Conservation (phyloP, 2,329 filamentous ascomycete genomes). For the Colletotrichum scovillei region DNA sequence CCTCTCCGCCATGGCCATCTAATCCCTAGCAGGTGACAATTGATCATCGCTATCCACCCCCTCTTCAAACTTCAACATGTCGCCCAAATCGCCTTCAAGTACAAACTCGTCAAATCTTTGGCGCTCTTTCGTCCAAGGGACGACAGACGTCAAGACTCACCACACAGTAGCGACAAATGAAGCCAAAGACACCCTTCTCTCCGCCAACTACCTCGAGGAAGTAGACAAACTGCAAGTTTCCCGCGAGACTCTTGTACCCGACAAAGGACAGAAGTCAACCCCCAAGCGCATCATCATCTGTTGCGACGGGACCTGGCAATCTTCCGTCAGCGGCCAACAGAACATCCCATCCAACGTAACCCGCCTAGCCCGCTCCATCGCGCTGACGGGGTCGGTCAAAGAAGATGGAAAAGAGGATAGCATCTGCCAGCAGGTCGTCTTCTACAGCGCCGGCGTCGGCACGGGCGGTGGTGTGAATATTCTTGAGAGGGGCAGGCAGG, state of each 20-base stretch:
- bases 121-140: neutral
- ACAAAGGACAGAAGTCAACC: too few species aligned
- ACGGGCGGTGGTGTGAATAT: neutral
- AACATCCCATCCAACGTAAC: constrained; percentile 26
- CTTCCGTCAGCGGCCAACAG: constrained; percentile 7
- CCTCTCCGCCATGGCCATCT: too few species aligned
- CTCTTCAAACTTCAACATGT: neutral
- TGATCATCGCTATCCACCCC: too few species aligned
- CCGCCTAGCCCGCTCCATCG: constrained; percentile 3
- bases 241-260: neutral
- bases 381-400: neutral
- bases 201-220: neutral
- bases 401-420: neutral
- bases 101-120: neutral
- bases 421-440: constrained; percentile 1
- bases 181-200: too few species aligned
- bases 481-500: neutral
- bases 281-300: constrained; percentile 30
- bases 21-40: too few species aligned
- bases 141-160: neutral
- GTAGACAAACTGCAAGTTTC: neutral
- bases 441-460: constrained; percentile 3
- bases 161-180: neutral
- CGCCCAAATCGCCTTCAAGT: neutral
- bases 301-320: constrained; percentile 30